These are phyloP conservation scores for Notholithocarpus densiflorus DNA, from an alignment of 306 rosid genomes.

Conservation along the genomic window DNA sequence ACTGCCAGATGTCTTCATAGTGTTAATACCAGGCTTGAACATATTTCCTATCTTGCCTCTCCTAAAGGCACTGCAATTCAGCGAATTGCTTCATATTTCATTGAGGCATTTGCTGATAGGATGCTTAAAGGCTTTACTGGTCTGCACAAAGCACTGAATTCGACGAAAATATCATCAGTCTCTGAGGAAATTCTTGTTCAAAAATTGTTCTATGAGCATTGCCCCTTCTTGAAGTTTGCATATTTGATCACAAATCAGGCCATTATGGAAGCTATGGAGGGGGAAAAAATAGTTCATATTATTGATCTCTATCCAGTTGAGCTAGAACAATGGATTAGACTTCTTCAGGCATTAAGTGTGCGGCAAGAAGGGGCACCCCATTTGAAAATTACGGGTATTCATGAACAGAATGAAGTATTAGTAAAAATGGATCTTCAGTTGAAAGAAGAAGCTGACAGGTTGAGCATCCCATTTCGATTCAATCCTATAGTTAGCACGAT, in stretches of 20 bases:
- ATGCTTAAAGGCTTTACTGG: slow-evolving; percentile 67
- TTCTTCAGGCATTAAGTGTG: slow-evolving; percentile 49
- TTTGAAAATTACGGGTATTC: slow-evolving; percentile 73
- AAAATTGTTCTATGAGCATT: slow-evolving; percentile 64
- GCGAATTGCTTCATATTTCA: slow-evolving; percentile 72
- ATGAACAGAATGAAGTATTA: slow-evolving; percentile 61
- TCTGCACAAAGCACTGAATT: slow-evolving; percentile 57
- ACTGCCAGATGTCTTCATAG: slow-evolving; percentile 69
- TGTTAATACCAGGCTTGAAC: slow-evolving; percentile 66
- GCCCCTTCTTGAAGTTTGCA: slow-evolving; percentile 76
- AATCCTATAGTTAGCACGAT: slow-evolving; percentile 59
- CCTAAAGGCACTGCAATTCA: slow-evolving; percentile 73
- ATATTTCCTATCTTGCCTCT: slow-evolving; percentile 65
- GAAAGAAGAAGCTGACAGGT: slow-evolving; percentile 65
- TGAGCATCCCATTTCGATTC: slow-evolving; percentile 75
- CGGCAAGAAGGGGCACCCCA: slow-evolving; percentile 80
- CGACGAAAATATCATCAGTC: slow-evolving; percentile 48
- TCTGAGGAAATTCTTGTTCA: slow-evolving; percentile 51
- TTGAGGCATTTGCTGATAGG: slow-evolving; percentile 70
- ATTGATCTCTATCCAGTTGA: slow-evolving; percentile 77
- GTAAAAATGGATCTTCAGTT: slow-evolving; percentile 60
- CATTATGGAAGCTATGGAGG: slow-evolving; percentile 76
- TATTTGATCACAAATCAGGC: slow-evolving; percentile 76
- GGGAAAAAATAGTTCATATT: slow-evolving; percentile 71
- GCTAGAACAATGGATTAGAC: slow-evolving; percentile 81